These are phyloP conservation scores for Leccinum subgranulosum DNA, from an alignment of 768 basidiomycete species.

Conservation along the genomic window DNA sequence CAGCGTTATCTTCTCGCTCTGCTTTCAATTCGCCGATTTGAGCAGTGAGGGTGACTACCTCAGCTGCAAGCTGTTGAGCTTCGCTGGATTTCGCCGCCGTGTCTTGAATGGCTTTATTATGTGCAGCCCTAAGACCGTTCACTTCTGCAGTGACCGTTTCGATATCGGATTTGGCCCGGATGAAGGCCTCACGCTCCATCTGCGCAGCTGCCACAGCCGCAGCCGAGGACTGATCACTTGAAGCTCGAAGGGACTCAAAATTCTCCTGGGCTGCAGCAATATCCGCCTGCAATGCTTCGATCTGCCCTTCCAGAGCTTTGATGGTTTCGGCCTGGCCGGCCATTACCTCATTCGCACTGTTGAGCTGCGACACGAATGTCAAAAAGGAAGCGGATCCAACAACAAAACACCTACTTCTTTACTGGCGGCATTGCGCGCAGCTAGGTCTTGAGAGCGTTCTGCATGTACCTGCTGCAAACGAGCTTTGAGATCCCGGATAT, in stretches of 20 bases:
- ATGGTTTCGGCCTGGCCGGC: slow-evolving; percentile 45
- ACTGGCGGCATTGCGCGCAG: slow-evolving; percentile 40
- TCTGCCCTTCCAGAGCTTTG: slow-evolving; percentile 46
- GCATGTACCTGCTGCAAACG: slow-evolving; percentile 37
- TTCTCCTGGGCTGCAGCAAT: slow-evolving; percentile 48
- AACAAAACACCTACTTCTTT: slow-evolving; percentile 45
- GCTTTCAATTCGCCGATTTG: slow-evolving; percentile 52
- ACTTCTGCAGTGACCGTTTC: slow-evolving; percentile 52
- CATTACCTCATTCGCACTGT: slow-evolving; percentile 41
- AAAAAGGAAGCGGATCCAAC: neutral
- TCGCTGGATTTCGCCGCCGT: slow-evolving; percentile 43
- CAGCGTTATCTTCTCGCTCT: slow-evolving; percentile 69
- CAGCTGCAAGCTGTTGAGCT: slow-evolving; percentile 45
- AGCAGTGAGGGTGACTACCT: slow-evolving; percentile 40
- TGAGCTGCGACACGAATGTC: slow-evolving; percentile 42
- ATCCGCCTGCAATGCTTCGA: slow-evolving; percentile 50
- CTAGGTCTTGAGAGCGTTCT: slow-evolving; percentile 23
- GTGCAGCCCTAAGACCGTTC: slow-evolving; percentile 47
- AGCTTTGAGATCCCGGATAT: slow-evolving; percentile 43
- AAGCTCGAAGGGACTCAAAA: slow-evolving; percentile 47
- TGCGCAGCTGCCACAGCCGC: slow-evolving; percentile 51
- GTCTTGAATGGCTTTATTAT: slow-evolving; percentile 47
- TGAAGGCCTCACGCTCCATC: slow-evolving; percentile 59
- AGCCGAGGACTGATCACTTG: slow-evolving; percentile 41
- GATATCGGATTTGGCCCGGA: slow-evolving; percentile 62